Percentiles rank a stretch among this genome's conserved stretches.
Conservation (phyloP, 1,284 basidiomycete genomes). For the Ustilago curta region DNA sequence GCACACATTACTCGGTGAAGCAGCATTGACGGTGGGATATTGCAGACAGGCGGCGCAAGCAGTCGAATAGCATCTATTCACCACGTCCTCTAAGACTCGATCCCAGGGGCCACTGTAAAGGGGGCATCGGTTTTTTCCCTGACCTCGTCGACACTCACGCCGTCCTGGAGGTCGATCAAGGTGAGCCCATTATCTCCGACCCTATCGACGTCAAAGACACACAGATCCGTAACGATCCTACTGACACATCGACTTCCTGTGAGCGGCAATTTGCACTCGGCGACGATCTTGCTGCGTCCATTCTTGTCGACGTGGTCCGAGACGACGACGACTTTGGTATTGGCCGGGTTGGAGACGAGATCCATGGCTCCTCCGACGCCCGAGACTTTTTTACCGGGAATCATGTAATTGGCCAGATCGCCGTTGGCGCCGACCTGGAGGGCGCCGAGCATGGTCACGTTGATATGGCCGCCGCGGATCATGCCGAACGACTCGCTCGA, state of each 20-base stretch:
- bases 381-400: slow-evolving; percentile 82
- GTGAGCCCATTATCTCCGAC: slow-evolving; percentile 76
- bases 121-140: slow-evolving; percentile 84
- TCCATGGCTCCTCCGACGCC: slow-evolving; percentile 97
- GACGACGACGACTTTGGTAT: slow-evolving; percentile 76
- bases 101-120: slow-evolving; percentile 73
- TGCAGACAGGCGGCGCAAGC: too few relatives aligned
- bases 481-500: slow-evolving; percentile 92
- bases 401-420: slow-evolving; percentile 99
- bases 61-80: too few relatives aligned
- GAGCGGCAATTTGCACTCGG: slow-evolving; percentile 83
- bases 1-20: too few relatives aligned
- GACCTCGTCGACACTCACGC: slow-evolving; percentile 85
- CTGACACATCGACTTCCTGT: slow-evolving; percentile 88
- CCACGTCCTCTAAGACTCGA: too few relatives aligned
- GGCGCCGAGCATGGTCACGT: slow-evolving; percentile 89
- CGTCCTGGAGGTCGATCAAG: slow-evolving; percentile 84
- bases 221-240: slow-evolving; percentile 89
- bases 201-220: slow-evolving; percentile 87
- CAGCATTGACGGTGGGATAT: too few relatives aligned
- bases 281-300: slow-evolving; percentile 86
- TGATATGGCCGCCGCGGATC: slow-evolving; percentile 93
- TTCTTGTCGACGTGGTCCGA: slow-evolving; percentile 92
- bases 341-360: slow-evolving; percentile 66
- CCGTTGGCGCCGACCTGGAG: slow-evolving; percentile 93